A percentile compares a stretch with the other conserved stretches of the same genome.
Evolutionary conservation across 2,329 filamentous ascomycete genomes (phyloP).

Genomic region (Eurotiales sp.): DNA sequence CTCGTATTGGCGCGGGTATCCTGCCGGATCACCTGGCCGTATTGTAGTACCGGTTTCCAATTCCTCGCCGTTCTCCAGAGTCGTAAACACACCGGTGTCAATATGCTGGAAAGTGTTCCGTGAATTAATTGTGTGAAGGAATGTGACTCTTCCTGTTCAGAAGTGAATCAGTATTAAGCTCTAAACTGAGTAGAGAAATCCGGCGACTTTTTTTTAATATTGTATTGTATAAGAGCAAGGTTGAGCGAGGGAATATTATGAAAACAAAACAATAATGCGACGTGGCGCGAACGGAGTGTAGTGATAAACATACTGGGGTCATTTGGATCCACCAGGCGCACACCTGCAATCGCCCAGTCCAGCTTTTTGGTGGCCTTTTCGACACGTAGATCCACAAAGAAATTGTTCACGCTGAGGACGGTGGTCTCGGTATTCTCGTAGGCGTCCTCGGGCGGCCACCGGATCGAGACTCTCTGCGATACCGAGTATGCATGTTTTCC

Average conservation of each 20-base stretch:
- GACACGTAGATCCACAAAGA: constrained; percentile 44
- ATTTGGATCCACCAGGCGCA: constrained; percentile 31
- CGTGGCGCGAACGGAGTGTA: not conserved
- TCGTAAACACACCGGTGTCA: constrained; percentile 10
- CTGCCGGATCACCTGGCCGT: constrained; percentile 9
- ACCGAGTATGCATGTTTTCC: constrained; percentile 17
- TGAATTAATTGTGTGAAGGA: constrained; percentile 14
- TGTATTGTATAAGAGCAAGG: too few species aligned
- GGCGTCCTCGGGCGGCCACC: constrained; percentile 40
- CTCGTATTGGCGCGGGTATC: constrained; percentile 13
- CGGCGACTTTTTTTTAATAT: too few species aligned
- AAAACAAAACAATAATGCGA: too few species aligned
- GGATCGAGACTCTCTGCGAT: constrained; percentile 42
- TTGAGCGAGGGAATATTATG: too few species aligned
- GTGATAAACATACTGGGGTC: constrained; percentile 8
- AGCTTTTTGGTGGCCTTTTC: constrained; percentile 31
- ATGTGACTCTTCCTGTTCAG: constrained; percentile 13
- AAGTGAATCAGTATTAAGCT: not conserved
- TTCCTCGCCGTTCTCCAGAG: constrained; percentile 12
- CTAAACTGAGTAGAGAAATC: not conserved
- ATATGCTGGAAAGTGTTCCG: constrained; percentile 15
- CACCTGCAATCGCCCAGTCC: constrained; percentile 45
- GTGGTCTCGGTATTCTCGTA: constrained; percentile 44
- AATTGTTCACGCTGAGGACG: constrained; percentile 40
- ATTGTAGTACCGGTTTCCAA: constrained; percentile 11